Conservation (phyloP, 495 filamentous ascomycete species). For the Talaromyces adpressus region DNA sequence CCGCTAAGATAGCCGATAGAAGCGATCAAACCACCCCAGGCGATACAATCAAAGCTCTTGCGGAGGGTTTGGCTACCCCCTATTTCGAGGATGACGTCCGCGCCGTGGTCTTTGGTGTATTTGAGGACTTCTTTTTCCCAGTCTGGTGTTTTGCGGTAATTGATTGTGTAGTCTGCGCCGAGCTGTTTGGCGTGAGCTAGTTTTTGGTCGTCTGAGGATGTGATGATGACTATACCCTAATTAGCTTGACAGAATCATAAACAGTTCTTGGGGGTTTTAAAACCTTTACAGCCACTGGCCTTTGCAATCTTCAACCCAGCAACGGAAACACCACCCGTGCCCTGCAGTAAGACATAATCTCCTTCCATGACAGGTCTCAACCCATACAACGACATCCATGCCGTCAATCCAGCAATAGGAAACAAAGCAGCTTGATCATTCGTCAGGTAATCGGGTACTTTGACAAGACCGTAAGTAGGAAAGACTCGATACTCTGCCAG, state of each 20-base stretch:
- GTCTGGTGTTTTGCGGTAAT: constrained; percentile 59
- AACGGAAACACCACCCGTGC: constrained; percentile 72
- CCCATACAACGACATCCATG: constrained; percentile 78
- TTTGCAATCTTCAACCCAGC: constrained; percentile 78
- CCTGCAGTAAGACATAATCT: constrained; percentile 65
- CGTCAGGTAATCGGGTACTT: constrained; percentile 53
- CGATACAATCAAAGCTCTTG: constrained; percentile 58
- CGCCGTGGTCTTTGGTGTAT: constrained; percentile 51
- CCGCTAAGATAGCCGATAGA: constrained; percentile 63
- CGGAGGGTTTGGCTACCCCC: constrained; percentile 53
- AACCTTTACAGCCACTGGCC: constrained; percentile 61
- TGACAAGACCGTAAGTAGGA: constrained; percentile 57
- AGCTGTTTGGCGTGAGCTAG: constrained; percentile 52
- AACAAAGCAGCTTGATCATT: constrained; percentile 60
- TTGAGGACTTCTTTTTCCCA: constrained; percentile 65
- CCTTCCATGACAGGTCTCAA: constrained; percentile 49
- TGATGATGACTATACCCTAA: constrained; percentile 53
- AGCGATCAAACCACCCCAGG: constrained; percentile 58
- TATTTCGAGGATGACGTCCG: constrained; percentile 64
- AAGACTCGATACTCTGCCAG: constrained; percentile 64
- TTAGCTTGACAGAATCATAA: background rate
- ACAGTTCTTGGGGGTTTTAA: background rate
- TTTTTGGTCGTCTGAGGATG: constrained; percentile 65
- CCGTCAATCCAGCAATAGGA: constrained; percentile 65
- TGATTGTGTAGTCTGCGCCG: constrained; percentile 51